Conservation (phyloP, 345 rosid species). For the thale cress (Arabidopsis thaliana) region DNA sequence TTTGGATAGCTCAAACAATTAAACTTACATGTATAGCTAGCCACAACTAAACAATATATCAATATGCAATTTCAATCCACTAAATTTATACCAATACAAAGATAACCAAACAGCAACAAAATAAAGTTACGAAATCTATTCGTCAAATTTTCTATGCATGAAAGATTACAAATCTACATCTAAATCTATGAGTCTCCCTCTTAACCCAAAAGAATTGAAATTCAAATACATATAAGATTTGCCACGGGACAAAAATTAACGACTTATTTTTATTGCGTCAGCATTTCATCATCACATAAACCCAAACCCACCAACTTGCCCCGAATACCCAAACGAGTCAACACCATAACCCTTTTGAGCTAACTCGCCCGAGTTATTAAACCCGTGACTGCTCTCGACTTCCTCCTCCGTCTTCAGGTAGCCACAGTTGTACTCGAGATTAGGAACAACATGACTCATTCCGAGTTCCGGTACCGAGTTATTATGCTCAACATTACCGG, state of each 20-base stretch:
- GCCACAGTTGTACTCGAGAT: constrained; percentile 37
- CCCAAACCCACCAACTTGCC: constrained; percentile 43
- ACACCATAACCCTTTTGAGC: constrained; percentile 33
- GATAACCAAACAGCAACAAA: not conserved
- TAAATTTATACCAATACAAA: not conserved
- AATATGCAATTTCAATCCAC: not conserved
- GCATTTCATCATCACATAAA: constrained; percentile 32
- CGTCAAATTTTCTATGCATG: not conserved
- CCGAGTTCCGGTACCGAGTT: constrained; percentile 49
- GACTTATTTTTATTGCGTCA: constrained; percentile 11
- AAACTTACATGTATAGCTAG: not conserved
- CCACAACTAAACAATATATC: not conserved
- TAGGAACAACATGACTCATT: constrained; percentile 43
- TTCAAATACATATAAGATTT: constrained; percentile 29
- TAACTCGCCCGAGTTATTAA: constrained; percentile 27
- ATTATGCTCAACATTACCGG: constrained; percentile 35
- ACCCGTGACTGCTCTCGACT: not conserved
- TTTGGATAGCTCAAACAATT: not conserved
- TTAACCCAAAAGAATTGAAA: constrained; percentile 28
- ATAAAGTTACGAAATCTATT: not conserved
- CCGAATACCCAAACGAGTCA: constrained; percentile 38
- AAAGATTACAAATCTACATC: constrained; percentile 18
- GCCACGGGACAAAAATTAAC: constrained; percentile 13
- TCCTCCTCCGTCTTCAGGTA: constrained; percentile 51
- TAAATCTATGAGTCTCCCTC: constrained; percentile 7